Evolutionary conservation across 2,329 filamentous ascomycete species (phyloP).

Genomic region (Fonsecaea pedrosoi): DNA sequence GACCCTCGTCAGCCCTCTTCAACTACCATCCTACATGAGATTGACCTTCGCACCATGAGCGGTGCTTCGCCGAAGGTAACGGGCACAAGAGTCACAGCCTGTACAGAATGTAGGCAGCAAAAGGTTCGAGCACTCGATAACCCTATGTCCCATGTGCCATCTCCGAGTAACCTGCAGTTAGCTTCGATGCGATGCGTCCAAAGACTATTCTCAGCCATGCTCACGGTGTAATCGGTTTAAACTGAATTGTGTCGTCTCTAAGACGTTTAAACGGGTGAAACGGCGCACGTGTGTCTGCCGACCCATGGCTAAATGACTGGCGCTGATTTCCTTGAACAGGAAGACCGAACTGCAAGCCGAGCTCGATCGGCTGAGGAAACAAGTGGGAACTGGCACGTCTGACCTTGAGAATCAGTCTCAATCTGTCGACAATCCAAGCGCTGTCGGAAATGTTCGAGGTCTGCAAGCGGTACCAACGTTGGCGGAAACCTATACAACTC

Average conservation of each 20-base stretch:
- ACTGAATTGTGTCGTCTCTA: slow-evolving; percentile 26
- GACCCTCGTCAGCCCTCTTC: neutral
- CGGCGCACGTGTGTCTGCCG: slow-evolving; percentile 23
- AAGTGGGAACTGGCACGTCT: slow-evolving; percentile 6
- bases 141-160: neutral
- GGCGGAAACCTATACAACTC: neutral
- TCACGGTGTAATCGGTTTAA: slow-evolving; percentile 23
- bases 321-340: slow-evolving; percentile 1
- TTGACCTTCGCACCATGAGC: slow-evolving; percentile 12
- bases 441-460: neutral
- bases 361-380: slow-evolving; percentile 18
- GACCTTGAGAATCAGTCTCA: neutral
- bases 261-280: slow-evolving; percentile 23
- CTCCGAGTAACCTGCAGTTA: slow-evolving; percentile 2
- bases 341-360: slow-evolving; percentile 38
- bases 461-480: neutral
- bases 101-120: slow-evolving; percentile 72
- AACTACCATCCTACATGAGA: neutral
- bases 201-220: slow-evolving; percentile 27
- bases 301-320: slow-evolving; percentile 1
- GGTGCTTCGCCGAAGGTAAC: slow-evolving; percentile 12
- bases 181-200: slow-evolving; percentile 29
- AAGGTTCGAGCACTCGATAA: slow-evolving; percentile 56
- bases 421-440: neutral
- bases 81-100: slow-evolving; percentile 52